These are phyloP conservation scores for Calonectria pauciramosa DNA, from an alignment of 2,329 filamentous ascomycete genomes.

Conservation along the genomic window DNA sequence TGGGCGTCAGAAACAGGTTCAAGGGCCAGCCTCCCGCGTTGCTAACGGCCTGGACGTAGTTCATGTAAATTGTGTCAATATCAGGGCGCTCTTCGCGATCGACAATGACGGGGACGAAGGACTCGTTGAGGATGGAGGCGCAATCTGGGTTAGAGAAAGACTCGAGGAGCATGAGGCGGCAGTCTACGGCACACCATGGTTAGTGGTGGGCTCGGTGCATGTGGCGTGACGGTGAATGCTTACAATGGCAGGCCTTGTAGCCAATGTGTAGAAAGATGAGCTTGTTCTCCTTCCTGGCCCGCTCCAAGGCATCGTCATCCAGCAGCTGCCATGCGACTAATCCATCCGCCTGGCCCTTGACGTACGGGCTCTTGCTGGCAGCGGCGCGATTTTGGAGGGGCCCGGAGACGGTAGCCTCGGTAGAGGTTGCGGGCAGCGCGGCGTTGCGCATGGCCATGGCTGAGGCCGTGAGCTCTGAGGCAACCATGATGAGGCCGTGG, in stretches of 20 bases:
- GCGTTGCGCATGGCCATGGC: constrained; percentile 50
- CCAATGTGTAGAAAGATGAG: constrained; percentile 95
- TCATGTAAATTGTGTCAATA: constrained; percentile 97
- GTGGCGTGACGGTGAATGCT: constrained; percentile 52
- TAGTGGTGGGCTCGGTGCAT: constrained; percentile 31
- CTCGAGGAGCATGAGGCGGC: constrained; percentile 92
- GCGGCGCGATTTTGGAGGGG: constrained; percentile 52
- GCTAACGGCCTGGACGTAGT: constrained; percentile 94
- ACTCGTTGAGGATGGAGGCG: constrained; percentile 84
- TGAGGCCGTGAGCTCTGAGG: constrained; percentile 55
- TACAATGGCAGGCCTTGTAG: constrained; percentile 96
- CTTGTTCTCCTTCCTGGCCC: constrained; percentile 86
- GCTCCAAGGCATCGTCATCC: constrained; percentile 79
- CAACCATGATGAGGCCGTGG: constrained; percentile 48
- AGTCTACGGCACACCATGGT: constrained; percentile 66
- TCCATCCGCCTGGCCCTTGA: constrained; percentile 82
- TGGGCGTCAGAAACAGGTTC: constrained; percentile 95
- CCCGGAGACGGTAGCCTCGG: constrained; percentile 34
- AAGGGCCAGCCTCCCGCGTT: constrained; percentile 93
- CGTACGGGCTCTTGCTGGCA: constrained; percentile 65
- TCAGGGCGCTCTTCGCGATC: constrained; percentile 96
- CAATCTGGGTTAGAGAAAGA: constrained; percentile 89
- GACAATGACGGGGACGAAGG: constrained; percentile 92
- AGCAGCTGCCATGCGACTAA: constrained; percentile 94
- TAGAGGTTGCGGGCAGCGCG: constrained; percentile 38